Evolutionary conservation across 345 rosid genomes (phyloP), one percentile per base, ranked within the genome.

Genomic region (Cardiospermum halicacabum): DNA sequence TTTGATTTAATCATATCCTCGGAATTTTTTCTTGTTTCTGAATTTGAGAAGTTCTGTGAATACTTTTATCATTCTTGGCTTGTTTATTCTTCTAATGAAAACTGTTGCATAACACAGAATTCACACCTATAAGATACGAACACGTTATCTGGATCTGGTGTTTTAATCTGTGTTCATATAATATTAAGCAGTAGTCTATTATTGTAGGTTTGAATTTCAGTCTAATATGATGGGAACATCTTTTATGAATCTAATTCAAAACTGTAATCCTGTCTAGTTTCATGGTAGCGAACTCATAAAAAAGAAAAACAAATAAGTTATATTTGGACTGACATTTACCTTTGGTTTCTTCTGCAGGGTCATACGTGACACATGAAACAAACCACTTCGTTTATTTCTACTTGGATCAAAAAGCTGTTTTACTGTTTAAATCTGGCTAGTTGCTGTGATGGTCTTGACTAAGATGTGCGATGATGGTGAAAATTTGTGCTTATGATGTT

Each of bases 321-420:
- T n/a, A n/a, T n/a, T n/a, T 56, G 58, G 43, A 32, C 36, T 58
- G 24, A 68, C 57, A 24, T 21, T 47, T 7, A 56, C 21, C 15
- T 25, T 39, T n/a, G 37, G 31, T 64, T 22, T 53, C 75, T 62
- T 31, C 40, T 58, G 43, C 87, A 92, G 98, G 98, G 64, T 92
- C 98, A 25, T 90, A 92, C 18, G 98, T 92, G 68, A 93, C 98
- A 18, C 98, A 93, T 7, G 98, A 93, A 82, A 93, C 98, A 24
- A 88, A 93, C 83, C 94, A 86, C 85, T 90, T 93, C 58, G 89
- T 93, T 31, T 93, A 93, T 78, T 93, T 93, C 81, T 90, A 90
- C 74, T 80, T 90, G 71, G 98, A 90, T 64, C 92, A 93, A 75
- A 93, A 86, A 74, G 97, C 97, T 11, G 85, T 93, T 65, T 80